Evolutionary conservation across 441 rosid genomes (phyloP).

Genomic region (Aleurites moluccanus): DNA sequence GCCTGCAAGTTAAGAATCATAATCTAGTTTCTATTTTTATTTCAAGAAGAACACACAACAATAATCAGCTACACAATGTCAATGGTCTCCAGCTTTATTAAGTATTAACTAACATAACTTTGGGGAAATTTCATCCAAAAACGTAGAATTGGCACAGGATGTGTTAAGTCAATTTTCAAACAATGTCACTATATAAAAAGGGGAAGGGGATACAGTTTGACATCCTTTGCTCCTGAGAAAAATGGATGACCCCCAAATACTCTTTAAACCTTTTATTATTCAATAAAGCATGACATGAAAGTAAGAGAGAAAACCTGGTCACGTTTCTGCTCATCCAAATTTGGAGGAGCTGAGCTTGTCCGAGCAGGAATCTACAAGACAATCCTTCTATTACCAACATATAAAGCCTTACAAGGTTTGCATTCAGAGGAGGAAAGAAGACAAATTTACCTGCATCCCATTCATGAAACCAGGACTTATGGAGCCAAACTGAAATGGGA

Average conservation of each 20-base stretch:
- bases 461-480: slow-evolving; percentile 76
- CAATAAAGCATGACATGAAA: neutral
- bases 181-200: neutral
- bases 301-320: slow-evolving; percentile 55
- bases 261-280: neutral
- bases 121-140: neutral
- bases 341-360: slow-evolving; percentile 97
- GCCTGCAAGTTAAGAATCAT: slow-evolving; percentile 50
- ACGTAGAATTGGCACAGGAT: neutral
- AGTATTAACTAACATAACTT: neutral
- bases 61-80: neutral
- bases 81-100: neutral
- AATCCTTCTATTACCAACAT: slow-evolving; percentile 21
- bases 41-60: neutral
- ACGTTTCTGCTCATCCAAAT: slow-evolving; percentile 96
- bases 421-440: slow-evolving; percentile 12
- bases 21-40: neutral
- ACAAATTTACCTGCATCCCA: slow-evolving; percentile 58
- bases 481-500: slow-evolving; percentile 87
- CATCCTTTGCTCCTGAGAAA: neutral
- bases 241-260: neutral
- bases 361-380: slow-evolving; percentile 85
- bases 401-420: neutral
- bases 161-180: neutral
- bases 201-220: neutral